Percentiles rank a stretch among this genome's conserved stretches.
phyloP scores from a whole-genome alignment of 768 basidiomycete species.

The Piloderma croceum region DNA sequence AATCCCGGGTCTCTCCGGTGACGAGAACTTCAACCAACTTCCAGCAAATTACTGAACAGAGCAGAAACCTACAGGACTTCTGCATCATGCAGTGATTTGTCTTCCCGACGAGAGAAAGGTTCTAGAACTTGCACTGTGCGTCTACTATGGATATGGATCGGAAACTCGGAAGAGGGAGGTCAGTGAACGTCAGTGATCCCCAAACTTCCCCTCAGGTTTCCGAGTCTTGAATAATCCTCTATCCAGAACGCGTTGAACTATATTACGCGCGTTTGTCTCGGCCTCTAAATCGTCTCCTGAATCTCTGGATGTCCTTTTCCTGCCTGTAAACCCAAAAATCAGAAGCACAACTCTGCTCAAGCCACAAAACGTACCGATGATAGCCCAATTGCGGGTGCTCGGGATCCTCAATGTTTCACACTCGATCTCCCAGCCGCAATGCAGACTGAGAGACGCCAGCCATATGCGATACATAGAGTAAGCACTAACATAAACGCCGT shows the following conservation, averaged over 20 bases:
- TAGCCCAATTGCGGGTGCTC: slow-evolving; percentile 89
- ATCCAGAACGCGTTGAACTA: slow-evolving; percentile 50
- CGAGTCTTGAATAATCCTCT: slow-evolving; percentile 71
- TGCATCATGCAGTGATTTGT: no score
- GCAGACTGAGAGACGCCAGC: slow-evolving; percentile 65
- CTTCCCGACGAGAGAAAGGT: no score
- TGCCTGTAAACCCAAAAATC: slow-evolving; percentile 26
- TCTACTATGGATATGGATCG: no score
- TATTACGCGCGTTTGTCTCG: slow-evolving; percentile 40
- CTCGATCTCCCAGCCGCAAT: slow-evolving; percentile 85
- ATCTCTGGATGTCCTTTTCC: slow-evolving; percentile 11
- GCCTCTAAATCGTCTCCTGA: no score
- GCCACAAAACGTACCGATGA: slow-evolving; percentile 62
- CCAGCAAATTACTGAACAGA: no score
- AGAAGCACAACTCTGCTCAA: background rate
- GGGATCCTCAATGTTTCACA: slow-evolving; percentile 85
- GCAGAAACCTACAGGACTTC: no score
- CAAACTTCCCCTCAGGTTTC: slow-evolving; percentile 64
- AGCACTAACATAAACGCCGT: slow-evolving; percentile 53
- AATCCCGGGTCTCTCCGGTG: no score
- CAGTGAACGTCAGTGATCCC: slow-evolving; percentile 28
- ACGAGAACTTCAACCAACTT: no score
- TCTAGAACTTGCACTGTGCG: no score
- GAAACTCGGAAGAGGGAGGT: no score
- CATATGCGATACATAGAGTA: slow-evolving; percentile 86